Evolutionary conservation across 2,329 filamentous ascomycete genomes (phyloP).

Genomic region (Nigrospora osmanthi): DNA sequence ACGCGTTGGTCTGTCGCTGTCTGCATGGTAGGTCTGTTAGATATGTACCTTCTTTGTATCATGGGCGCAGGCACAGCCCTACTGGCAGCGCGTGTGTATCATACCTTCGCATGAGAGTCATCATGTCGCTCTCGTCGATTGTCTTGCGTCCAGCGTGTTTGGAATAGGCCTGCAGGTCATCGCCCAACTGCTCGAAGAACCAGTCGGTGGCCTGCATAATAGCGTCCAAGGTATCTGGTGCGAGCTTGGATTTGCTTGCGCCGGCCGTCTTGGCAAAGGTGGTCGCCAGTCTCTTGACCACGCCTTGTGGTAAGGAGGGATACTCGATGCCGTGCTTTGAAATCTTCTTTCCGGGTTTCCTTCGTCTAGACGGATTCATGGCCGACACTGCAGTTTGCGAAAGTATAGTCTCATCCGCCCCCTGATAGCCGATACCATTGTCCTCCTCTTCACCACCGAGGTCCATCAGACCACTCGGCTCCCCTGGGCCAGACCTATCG

Average conservation of each 20-base stretch:
- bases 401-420: slow-evolving; percentile 4
- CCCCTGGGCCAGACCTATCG: slow-evolving; percentile 1
- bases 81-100: slow-evolving; percentile 19
- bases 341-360: slow-evolving; percentile 42
- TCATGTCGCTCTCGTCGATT: slow-evolving; percentile 78
- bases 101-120: slow-evolving; percentile 77
- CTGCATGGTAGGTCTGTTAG: slow-evolving; percentile 34
- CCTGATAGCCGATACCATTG: neutral
- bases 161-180: slow-evolving; percentile 73
- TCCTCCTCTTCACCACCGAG: neutral
- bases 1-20: slow-evolving; percentile 66
- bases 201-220: slow-evolving; percentile 79
- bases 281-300: slow-evolving; percentile 68
- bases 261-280: slow-evolving; percentile 63
- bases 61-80: too few species aligned
- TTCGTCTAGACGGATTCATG: slow-evolving; percentile 17
- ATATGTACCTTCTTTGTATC: slow-evolving; percentile 3
- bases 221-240: slow-evolving; percentile 63
- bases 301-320: slow-evolving; percentile 62
- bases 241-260: slow-evolving; percentile 59
- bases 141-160: slow-evolving; percentile 75
- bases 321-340: slow-evolving; percentile 71
- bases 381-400: slow-evolving; percentile 6
- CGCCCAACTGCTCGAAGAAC: slow-evolving; percentile 84
- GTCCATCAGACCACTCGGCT: neutral